Evolutionary conservation across 2,329 filamentous ascomycete genomes (phyloP), one percentile per base, ranked within the genome.

Genomic region (Penicillium sp.): DNA sequence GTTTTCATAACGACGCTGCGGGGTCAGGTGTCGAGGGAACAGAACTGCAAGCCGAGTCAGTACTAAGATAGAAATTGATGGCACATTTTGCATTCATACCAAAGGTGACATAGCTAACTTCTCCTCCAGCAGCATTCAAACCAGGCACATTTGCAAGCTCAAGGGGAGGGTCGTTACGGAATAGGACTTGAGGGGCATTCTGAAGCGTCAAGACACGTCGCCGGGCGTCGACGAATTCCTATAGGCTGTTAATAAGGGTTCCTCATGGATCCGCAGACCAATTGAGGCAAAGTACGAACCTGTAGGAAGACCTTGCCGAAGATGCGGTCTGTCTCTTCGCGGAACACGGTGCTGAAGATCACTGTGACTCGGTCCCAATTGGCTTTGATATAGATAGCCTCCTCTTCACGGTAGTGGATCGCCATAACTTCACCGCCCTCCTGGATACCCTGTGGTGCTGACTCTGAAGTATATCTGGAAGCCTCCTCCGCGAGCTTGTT

Each of bases 291-390:
- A 10, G 26, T 37, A 63, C 67, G 39, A 64, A 78, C 77, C 74
- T 97, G 92, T 66, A 99, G 86, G 73, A 99, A 99, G 14, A 99
- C 92, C 79, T 97, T 97, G 66, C 94, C 94, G 69, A 96, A 99
- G 56, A 99, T 90, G 60, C 93, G 84, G 73, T 99, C 94, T 53
- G 95, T 99, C 79, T 99, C 95, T 73, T 99, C 95, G 56, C 91
- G 84, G 82, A 99, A 99, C 50, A 97, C 85, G 40, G 94, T 99
- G 78, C 92, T 96, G 82, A 99, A 99, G 71, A 99, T 99, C 69
- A 99, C 92, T 1, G 95, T 99, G 50, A 99, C 94, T 69, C 94
- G 87, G 74, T 99, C 94, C 78, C 95, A 89, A 74, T 90, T 95
- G 60, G 94, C 93, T 80, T 99, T 97, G 80, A 99, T 89, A 76